Conservation (phyloP, 2,329 filamentous ascomycete species). For the Lachnum nothofagi region DNA sequence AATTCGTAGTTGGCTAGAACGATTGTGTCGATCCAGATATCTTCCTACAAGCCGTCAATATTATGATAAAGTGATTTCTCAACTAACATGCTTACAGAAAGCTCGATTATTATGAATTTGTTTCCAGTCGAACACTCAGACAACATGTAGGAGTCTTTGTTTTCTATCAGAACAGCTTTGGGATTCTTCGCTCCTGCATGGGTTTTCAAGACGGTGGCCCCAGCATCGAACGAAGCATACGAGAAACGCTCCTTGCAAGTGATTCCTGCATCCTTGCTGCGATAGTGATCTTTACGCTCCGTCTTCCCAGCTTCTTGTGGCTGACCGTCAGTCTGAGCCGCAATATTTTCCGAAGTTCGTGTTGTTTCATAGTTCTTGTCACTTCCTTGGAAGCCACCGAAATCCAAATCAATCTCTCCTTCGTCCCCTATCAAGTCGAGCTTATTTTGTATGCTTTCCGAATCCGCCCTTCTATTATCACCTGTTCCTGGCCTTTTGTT, state of each 20-base stretch:
- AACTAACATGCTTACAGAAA: slow-evolving; percentile 64
- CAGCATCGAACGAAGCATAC: slow-evolving; percentile 95
- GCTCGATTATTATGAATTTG: slow-evolving; percentile 91
- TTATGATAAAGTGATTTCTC: background rate
- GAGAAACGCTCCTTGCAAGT: slow-evolving; percentile 98
- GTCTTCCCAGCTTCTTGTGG: slow-evolving; percentile 30
- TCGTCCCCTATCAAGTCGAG: slow-evolving; percentile 81
- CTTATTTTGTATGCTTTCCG: slow-evolving; percentile 58
- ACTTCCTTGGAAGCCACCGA: slow-evolving; percentile 54
- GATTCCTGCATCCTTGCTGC: slow-evolving; percentile 89
- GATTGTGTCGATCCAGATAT: slow-evolving; percentile 82
- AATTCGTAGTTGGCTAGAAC: slow-evolving; percentile 99
- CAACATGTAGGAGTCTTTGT: slow-evolving; percentile 98
- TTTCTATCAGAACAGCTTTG: slow-evolving; percentile 85
- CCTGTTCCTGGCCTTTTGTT: slow-evolving; percentile 44
- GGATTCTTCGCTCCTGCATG: slow-evolving; percentile 81
- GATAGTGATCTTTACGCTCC: slow-evolving; percentile 36
- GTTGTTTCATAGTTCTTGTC: slow-evolving; percentile 16
- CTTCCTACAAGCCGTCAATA: slow-evolving; percentile 33
- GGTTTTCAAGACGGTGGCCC: slow-evolving; percentile 86
- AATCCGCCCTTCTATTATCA: slow-evolving; percentile 47
- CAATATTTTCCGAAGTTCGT: slow-evolving; percentile 19
- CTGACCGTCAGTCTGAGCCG: slow-evolving; percentile 8
- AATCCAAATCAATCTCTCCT: slow-evolving; percentile 74
- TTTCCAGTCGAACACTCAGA: slow-evolving; percentile 81